These are phyloP conservation scores for Xylaria scruposa DNA, from an alignment of 495 filamentous ascomycete genomes.

Conservation along the genomic window DNA sequence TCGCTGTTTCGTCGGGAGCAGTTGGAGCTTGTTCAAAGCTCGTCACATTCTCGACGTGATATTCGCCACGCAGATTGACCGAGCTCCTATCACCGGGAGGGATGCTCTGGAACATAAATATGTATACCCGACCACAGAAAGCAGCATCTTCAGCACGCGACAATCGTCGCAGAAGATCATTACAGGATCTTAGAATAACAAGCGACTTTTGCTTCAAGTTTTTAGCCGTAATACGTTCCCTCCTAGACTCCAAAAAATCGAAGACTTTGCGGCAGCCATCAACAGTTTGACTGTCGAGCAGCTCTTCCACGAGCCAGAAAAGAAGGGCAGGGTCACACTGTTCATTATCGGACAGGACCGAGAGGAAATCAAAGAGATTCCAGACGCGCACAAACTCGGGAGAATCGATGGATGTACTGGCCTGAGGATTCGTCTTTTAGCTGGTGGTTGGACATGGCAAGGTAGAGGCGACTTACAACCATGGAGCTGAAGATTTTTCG, in stretches of 20 bases:
- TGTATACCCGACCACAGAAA: slow-evolving; percentile 95
- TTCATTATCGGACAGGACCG: slow-evolving; percentile 82
- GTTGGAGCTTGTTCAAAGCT: slow-evolving; percentile 69
- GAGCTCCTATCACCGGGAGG: slow-evolving; percentile 95
- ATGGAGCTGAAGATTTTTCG: slow-evolving; percentile 77
- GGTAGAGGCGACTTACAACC: slow-evolving; percentile 61
- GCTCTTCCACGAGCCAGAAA: slow-evolving; percentile 90
- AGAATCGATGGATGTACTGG: slow-evolving; percentile 72
- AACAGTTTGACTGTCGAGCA: slow-evolving; percentile 94
- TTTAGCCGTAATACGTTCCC: slow-evolving; percentile 84
- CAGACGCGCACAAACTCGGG: slow-evolving; percentile 81
- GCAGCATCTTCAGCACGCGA: slow-evolving; percentile 95
- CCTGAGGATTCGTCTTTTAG: slow-evolving; percentile 49
- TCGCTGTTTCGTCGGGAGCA: slow-evolving; percentile 53
- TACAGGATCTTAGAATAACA: slow-evolving; percentile 89
- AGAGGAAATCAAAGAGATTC: slow-evolving; percentile 91
- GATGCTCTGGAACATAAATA: slow-evolving; percentile 97
- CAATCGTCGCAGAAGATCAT: slow-evolving; percentile 88
- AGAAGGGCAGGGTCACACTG: slow-evolving; percentile 84
- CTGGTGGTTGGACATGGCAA: slow-evolving; percentile 10
- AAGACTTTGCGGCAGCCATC: slow-evolving; percentile 88
- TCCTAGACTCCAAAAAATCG: slow-evolving; percentile 89
- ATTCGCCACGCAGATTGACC: slow-evolving; percentile 95
- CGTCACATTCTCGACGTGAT: slow-evolving; percentile 94
- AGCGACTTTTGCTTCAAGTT: slow-evolving; percentile 85